phyloP scores from a whole-genome alignment of 192 early-diverging fungal genomes.

The Coemansia sp. region DNA sequence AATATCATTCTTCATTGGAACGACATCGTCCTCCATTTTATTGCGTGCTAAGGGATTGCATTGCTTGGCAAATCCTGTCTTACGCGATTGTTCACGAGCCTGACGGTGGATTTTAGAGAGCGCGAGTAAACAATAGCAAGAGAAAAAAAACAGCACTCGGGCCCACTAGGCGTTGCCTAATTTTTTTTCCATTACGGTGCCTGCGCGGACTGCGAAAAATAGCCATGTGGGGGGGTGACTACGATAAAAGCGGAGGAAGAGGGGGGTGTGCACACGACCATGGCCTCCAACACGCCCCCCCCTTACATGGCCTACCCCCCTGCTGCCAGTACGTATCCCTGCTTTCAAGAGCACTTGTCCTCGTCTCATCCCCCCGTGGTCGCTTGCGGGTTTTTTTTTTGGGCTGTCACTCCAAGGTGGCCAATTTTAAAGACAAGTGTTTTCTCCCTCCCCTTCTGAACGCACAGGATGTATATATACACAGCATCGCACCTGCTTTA shows the following conservation, averaged over 20 bases:
- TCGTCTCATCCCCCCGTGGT: slow-evolving; percentile 11
- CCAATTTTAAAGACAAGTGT: neutral
- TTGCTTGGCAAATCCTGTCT: slow-evolving; percentile 6
- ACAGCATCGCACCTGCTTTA: neutral
- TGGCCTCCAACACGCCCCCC: slow-evolving; percentile 8
- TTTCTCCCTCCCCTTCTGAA: neutral
- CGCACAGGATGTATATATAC: slow-evolving; percentile 2
- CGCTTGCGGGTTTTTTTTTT: neutral
- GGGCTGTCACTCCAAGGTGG: neutral
- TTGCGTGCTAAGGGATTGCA: neutral
- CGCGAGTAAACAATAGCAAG: neutral
- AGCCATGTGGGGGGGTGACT: slow-evolving; percentile 1
- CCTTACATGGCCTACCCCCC: neutral
- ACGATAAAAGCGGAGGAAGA: neutral
- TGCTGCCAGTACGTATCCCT: neutral
- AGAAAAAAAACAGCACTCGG: neutral
- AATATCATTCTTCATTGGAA: neutral
- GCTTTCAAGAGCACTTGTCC: neutral
- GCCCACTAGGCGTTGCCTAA: neutral
- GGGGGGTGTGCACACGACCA: slow-evolving; percentile 13
- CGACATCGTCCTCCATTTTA: neutral
- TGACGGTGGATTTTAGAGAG: neutral
- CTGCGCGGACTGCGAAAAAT: slow-evolving; percentile 6
- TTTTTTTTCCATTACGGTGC: slow-evolving; percentile 2
- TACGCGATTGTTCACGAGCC: neutral